Evolutionary conservation across 331 rosid genomes (phyloP).

Genomic region (Pyrus hybrid): DNA sequence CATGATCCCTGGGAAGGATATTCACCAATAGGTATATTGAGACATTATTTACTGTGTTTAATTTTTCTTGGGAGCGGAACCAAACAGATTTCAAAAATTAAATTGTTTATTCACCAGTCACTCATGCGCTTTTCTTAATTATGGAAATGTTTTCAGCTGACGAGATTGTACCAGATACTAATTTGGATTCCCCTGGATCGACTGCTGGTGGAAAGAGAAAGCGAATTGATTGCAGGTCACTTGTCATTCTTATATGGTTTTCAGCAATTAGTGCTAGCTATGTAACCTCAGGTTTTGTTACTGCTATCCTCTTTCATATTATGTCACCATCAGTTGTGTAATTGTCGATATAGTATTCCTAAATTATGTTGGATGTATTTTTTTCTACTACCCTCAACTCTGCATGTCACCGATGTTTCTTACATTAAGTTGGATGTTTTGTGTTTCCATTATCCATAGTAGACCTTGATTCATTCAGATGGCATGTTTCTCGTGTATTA

Average conservation of each 20-base stretch:
- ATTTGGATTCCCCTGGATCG: slow-evolving; percentile 26
- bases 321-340: background rate
- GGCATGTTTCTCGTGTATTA: background rate
- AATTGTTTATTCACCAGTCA: background rate
- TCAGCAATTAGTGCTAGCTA: slow-evolving; percentile 14
- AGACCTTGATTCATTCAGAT: slow-evolving; percentile 2
- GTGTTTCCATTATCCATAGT: background rate
- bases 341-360: background rate
- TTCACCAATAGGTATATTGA: slow-evolving; percentile 31
- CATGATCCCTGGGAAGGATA: slow-evolving; percentile 26
- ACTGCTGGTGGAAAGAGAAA: slow-evolving; percentile 67
- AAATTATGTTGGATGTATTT: background rate
- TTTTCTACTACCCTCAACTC: background rate
- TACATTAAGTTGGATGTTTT: background rate
- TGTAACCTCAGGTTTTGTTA: background rate
- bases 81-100: background rate
- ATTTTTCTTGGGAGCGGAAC: background rate
- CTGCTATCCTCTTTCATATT: slow-evolving; percentile 2
- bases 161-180: slow-evolving; percentile 30
- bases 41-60: no score
- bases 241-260: slow-evolving; percentile 12
- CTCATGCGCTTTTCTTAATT: slow-evolving; percentile 9
- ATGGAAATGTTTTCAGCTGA: slow-evolving; percentile 51
- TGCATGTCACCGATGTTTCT: background rate
- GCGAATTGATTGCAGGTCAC: slow-evolving; percentile 51